These are phyloP conservation scores for Auricularia cornea DNA, from an alignment of 768 basidiomycete species.

Conservation along the genomic window DNA sequence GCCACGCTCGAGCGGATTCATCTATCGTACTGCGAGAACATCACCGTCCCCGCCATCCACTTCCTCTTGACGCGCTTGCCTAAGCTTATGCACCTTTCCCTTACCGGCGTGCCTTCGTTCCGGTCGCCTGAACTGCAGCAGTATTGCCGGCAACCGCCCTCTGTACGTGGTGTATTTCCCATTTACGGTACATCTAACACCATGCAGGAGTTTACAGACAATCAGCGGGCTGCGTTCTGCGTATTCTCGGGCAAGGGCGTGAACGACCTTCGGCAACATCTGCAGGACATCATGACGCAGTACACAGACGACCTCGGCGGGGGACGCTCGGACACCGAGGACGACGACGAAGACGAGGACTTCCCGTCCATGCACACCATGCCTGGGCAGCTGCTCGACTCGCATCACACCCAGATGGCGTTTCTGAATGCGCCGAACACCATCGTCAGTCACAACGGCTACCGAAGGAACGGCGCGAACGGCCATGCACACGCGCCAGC, in stretches of 20 bases:
- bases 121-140: conserved; percentile 74
- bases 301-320: background rate
- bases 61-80: conserved; percentile 83
- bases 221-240: conserved; percentile 86
- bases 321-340: background rate
- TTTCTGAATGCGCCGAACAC: background rate
- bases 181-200: conserved; percentile 2
- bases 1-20: conserved; percentile 91
- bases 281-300: conserved; percentile 21
- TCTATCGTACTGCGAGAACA: conserved; percentile 93
- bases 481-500: too few species aligned
- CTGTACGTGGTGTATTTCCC: conserved; percentile 17
- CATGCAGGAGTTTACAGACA: conserved; percentile 78
- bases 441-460: background rate
- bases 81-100: conserved; percentile 86
- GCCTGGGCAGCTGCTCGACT: background rate
- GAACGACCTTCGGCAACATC: conserved; percentile 65
- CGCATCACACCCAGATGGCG: background rate
- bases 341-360: background rate
- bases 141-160: conserved; percentile 82
- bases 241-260: conserved; percentile 95
- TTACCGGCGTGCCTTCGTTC: conserved; percentile 96
- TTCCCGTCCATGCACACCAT: background rate
- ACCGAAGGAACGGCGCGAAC: too few species aligned
- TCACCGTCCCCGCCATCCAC: conserved; percentile 85